These are phyloP conservation scores for Vavraia culicis DNA, from an alignment of 371 early-diverging fungal species.

Conservation along the genomic window DNA sequence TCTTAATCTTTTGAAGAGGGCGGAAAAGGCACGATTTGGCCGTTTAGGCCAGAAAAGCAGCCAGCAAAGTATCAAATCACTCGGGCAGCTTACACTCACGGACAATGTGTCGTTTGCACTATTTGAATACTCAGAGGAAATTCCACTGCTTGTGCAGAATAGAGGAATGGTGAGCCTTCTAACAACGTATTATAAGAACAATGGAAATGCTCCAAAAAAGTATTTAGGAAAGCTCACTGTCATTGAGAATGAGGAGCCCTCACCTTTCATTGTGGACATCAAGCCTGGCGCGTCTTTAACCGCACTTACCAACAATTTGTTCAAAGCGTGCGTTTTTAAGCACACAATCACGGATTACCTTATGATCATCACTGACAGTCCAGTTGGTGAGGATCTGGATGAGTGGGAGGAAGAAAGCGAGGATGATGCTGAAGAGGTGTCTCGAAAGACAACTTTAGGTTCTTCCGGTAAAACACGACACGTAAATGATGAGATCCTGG, in stretches of 20 bases:
- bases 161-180: constrained; percentile 84
- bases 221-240: constrained; percentile 43
- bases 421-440: no score
- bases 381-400: no score
- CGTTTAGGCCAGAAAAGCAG: constrained; percentile 1
- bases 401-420: no score
- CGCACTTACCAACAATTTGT: constrained; percentile 73
- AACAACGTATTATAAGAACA: constrained; percentile 82
- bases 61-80: constrained; percentile 50
- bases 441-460: no score
- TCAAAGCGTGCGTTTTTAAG: constrained; percentile 74
- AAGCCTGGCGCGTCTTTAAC: constrained; percentile 64
- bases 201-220: constrained; percentile 33
- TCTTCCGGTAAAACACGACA: no score
- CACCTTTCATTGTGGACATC: constrained; percentile 64
- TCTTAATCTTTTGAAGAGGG: constrained; percentile 46
- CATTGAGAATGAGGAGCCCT: constrained; percentile 72
- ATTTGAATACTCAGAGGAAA: constrained; percentile 84
- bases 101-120: constrained; percentile 63
- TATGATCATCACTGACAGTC: constrained; percentile 30
- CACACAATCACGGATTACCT: constrained; percentile 52
- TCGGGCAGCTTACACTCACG: constrained; percentile 62
- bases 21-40: constrained; percentile 9
- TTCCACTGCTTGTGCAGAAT: constrained; percentile 77
- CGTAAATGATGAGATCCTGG: no score